Base-by-base conservation (phyloP, 139 green algal species). In the Picochlorum sp. region DNA sequence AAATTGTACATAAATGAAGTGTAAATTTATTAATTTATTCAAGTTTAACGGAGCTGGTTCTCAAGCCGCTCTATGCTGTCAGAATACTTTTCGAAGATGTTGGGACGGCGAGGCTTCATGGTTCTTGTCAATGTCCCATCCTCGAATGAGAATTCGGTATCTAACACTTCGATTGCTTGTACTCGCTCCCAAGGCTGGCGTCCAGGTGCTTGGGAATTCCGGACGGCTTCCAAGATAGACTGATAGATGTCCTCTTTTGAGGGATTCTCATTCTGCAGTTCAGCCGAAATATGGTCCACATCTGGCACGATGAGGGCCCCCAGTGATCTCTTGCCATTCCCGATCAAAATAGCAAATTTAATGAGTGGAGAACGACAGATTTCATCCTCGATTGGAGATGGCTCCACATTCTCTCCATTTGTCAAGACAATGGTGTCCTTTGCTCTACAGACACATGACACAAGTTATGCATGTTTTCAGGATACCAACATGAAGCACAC, bases 401-500 rank as follows among this genome's bases (percentile, higher is more conserved):
- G 91, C 74, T 97, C 90, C 24, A 97, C 82, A 70, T 97, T 97
- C 77, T 97, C 90, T 52, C 91, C 91, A 30, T 61, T 87, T 68
- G 63, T 66, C 14, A 97, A 80, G 63, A 96, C 88, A 28, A 97
- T 88, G 3, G 89, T 96, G 78, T 97, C 90, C 75, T 97, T 97
- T 45, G 81, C 76, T 34, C 91, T 41, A 11, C 34, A 41, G 34
- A 41, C 34, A 41, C 34, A 0, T 14, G 8, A 41, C 8, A 41
- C 34, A 41, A 11, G 34, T 58, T 10, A 58, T 58, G 23, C 50
- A 58, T 58, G 23, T 58, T 26, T 26, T 26, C 50, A 58, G 50
- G 10, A 26, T 11, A 58, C 50, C 23, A 49, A 14, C 0, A 41
- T 41, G 34, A 13, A 7, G 71, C 45, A 41, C 34, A 41, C 7